Conservation (phyloP, 108 stramenopile species). For the Cylindrotheca closterium region DNA sequence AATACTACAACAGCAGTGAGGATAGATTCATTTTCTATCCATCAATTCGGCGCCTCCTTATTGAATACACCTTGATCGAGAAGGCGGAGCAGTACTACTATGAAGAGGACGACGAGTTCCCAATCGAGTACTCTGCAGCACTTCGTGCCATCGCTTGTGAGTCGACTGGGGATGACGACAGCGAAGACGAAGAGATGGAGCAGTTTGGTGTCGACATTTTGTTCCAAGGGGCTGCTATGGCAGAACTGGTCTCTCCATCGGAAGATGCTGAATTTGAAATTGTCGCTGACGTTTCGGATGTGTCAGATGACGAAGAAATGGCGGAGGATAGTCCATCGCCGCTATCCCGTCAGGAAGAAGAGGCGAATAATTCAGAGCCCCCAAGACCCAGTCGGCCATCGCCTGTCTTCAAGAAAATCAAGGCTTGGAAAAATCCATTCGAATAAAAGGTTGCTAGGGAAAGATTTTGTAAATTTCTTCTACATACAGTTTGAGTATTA, state of each 20-base stretch:
- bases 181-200: conserved; percentile 2
- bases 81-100: conserved; percentile 23
- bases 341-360: too few species aligned
- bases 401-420: too few species aligned
- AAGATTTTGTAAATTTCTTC: too few species aligned
- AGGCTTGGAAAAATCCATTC: too few species aligned
- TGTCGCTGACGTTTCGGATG: conserved; percentile 2
- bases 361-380: too few species aligned
- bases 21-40: conserved; percentile 17
- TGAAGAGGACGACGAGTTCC: conserved; percentile 18
- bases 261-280: background rate
- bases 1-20: conserved; percentile 17
- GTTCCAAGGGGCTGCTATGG: too few species aligned
- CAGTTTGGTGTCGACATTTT: background rate
- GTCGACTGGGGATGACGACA: background rate
- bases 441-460: too few species aligned
- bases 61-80: conserved; percentile 14
- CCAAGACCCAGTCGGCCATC: too few species aligned
- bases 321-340: too few species aligned
- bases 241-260: too few species aligned
- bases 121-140: conserved; percentile 23
- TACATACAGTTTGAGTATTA: too few species aligned
- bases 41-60: background rate
- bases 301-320: too few species aligned
- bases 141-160: conserved; percentile 11